Percentiles rank a stretch among this genome's conserved stretches.
These are phyloP conservation scores for Clarireedia paspali DNA, from an alignment of 2,329 filamentous ascomycete species.

Conservation along the genomic window DNA sequence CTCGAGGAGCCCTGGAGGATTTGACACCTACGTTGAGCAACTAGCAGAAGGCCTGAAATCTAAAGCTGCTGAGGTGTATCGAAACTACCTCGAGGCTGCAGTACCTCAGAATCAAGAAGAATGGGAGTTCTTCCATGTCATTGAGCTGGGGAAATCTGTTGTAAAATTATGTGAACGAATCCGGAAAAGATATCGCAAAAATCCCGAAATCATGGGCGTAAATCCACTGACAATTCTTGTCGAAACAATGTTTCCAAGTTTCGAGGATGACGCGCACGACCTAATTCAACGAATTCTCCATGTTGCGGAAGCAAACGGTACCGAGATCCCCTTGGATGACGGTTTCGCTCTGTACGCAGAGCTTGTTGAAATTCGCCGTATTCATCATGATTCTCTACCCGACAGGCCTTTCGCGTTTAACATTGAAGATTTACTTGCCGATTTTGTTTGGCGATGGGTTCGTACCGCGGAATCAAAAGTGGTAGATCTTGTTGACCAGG, in stretches of 20 bases:
- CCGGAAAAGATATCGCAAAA: slow-evolving; percentile 84
- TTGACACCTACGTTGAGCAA: slow-evolving; percentile 63
- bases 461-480: slow-evolving; percentile 71
- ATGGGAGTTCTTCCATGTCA: slow-evolving; percentile 88
- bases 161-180: slow-evolving; percentile 82
- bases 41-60: slow-evolving; percentile 65
- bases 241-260: slow-evolving; percentile 77
- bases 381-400: slow-evolving; percentile 70
- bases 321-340: slow-evolving; percentile 80
- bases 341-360: slow-evolving; percentile 92
- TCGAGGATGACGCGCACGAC: slow-evolving; percentile 81
- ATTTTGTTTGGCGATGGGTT: slow-evolving; percentile 97
- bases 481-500: slow-evolving; percentile 77
- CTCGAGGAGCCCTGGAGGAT: slow-evolving; percentile 59
- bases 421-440: slow-evolving; percentile 75
- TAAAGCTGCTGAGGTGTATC: slow-evolving; percentile 73
- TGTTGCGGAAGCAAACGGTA: slow-evolving; percentile 57
- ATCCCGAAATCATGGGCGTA: slow-evolving; percentile 76
- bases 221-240: slow-evolving; percentile 63
- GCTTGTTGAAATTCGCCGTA: slow-evolving; percentile 73
- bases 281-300: slow-evolving; percentile 76
- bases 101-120: slow-evolving; percentile 73
- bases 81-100: slow-evolving; percentile 67
- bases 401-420: slow-evolving; percentile 74
- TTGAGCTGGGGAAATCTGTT: slow-evolving; percentile 79